These are phyloP conservation scores for Dillenia suffruticosa DNA, from an alignment of 164 flowering plant genomes.

Conservation along the genomic window DNA sequence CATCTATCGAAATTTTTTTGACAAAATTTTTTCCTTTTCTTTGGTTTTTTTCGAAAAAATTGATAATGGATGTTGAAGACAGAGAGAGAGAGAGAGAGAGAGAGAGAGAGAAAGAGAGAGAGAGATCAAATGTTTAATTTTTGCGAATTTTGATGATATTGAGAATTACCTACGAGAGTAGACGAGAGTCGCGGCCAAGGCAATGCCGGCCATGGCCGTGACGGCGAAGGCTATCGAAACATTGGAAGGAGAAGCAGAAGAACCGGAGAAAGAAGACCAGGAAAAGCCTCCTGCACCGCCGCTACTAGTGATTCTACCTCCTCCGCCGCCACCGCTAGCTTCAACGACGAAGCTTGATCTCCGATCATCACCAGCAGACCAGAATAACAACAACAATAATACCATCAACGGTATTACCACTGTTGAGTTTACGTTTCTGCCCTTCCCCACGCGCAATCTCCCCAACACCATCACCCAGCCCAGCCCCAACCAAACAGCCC, in stretches of 20 bases:
- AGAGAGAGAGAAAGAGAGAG: too few species aligned
- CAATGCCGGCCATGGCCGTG: slow-evolving; percentile 71
- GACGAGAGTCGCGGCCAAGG: slow-evolving; percentile 57
- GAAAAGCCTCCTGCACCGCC: slow-evolving; percentile 21
- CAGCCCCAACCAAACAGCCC: slow-evolving; percentile 15
- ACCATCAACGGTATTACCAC: slow-evolving; percentile 11
- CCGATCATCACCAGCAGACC: slow-evolving; percentile 21
- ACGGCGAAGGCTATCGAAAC: slow-evolving; percentile 38
- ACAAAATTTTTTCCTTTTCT: not conserved
- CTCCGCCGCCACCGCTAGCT: slow-evolving; percentile 21
- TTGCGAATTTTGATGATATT: not conserved
- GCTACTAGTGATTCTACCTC: slow-evolving; percentile 16
- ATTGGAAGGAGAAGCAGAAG: slow-evolving; percentile 13
- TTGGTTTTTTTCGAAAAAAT: not conserved
- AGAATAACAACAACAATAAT: slow-evolving; percentile 15
- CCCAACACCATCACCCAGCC: slow-evolving; percentile 19
- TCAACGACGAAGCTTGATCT: slow-evolving; percentile 14
- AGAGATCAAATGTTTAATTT: too few species aligned
- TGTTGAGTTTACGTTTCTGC: not conserved
- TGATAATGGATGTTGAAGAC: not conserved
- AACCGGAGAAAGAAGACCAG: not conserved
- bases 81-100: too few species aligned
- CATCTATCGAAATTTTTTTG: too few species aligned
- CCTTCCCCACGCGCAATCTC: slow-evolving; percentile 11
- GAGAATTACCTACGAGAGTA: slow-evolving; percentile 53